A percentile compares a stretch with the other conserved stretches of the same genome.
Conservation (phyloP, 805 yeast species). For the Tetrapisispora nanseiensis region DNA sequence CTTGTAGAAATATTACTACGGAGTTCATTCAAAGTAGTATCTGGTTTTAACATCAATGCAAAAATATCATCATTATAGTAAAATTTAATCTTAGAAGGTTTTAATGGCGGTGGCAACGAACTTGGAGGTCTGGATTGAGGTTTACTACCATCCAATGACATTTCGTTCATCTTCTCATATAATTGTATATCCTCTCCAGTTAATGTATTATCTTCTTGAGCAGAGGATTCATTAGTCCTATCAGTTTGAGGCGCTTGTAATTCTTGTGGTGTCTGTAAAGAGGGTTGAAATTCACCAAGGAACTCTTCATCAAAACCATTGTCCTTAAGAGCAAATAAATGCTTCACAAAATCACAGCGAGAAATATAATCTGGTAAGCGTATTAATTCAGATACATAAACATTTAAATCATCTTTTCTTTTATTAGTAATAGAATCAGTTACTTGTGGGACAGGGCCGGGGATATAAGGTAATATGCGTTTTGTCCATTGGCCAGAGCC, state of each 20-base stretch:
- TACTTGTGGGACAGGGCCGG: conserved; percentile 90
- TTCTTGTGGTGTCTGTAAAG: neutral
- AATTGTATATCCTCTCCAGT: conserved; percentile 27
- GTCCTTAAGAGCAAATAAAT: conserved; percentile 50
- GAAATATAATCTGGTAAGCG: conserved; percentile 71
- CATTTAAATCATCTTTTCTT: conserved; percentile 45
- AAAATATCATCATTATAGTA: conserved; percentile 75
- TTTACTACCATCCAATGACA: conserved; percentile 17
- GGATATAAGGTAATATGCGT: conserved; percentile 84
- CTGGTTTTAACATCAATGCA: conserved; percentile 49
- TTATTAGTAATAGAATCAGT: conserved; percentile 61
- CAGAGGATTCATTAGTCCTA: conserved; percentile 1
- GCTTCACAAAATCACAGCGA: conserved; percentile 53
- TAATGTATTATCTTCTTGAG: conserved; percentile 24
- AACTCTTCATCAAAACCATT: conserved; percentile 29
- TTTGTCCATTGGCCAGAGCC: conserved; percentile 50
- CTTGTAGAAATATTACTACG: conserved; percentile 43
- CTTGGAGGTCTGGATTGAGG: conserved; percentile 27
- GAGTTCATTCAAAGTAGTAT: conserved; percentile 40
- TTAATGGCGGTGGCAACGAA: conserved; percentile 20
- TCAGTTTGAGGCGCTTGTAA: neutral
- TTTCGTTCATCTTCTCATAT: conserved; percentile 19
- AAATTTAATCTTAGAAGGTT: conserved; percentile 51
- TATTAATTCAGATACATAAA: conserved; percentile 49
- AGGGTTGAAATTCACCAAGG: neutral